Evolutionary conservation across 768 basidiomycete species (phyloP), one percentile per base, ranked within the genome.

Genomic region (Pholiota microspora): DNA sequence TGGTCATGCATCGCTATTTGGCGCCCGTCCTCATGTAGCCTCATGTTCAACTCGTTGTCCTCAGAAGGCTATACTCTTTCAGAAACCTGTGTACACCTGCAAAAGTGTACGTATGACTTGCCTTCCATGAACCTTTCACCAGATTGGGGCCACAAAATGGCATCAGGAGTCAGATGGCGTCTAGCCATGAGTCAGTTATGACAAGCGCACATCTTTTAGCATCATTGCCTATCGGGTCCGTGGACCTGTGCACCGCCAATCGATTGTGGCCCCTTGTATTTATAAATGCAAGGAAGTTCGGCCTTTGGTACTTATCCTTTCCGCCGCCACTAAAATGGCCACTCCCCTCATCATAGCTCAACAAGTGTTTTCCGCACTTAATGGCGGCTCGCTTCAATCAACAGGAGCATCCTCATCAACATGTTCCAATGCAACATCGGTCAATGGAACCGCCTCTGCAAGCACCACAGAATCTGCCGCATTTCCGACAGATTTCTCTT

Each of bases 331-430:
- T 34, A 50, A 31, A 34, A 63, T 67, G 66, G 66, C 69, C 18
- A 55, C 66, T 15, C 67, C 67, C 47, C 38, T 67, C 34, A 29
- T 60, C n/a, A 16, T 63, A 38, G 66, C 59, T 9, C 64, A 67
- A 29, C 59, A 64, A 46, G 49, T 62, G 18, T 62, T 64, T 25
- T 63, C 66, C 36, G 57, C 57, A n/a, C 53, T 65, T 47, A 57
- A 18, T 21, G 25, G 50, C 36, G 24, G 25, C 9, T 18, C 25
- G 7, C 12, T 42, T 7, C 40, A 42, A 8, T 15, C 34, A 10
- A 34, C 18, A 10, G 48, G 54, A 27, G 12, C 24, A 40, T 27
- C 38, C 46, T 23, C 21, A 18, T 27, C 47, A 45, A 57, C 45
- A 36, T 63, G 54, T 49, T 15, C 24, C 18, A 60, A 63, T 38